Conservation (phyloP, 768 basidiomycete genomes). For the Psilocybe cyanescens region DNA sequence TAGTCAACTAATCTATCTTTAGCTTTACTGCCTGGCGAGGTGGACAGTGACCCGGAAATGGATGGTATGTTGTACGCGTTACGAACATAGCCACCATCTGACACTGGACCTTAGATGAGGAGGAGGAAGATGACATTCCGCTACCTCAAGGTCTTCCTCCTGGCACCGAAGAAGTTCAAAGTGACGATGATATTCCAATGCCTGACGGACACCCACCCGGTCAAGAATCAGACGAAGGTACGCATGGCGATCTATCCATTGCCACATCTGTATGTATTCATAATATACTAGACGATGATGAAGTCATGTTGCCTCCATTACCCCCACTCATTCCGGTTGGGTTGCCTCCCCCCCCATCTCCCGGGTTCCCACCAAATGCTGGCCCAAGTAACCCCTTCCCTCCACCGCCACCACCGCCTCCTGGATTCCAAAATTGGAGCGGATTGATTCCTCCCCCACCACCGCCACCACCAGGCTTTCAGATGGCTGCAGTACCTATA, state of each 20-base stretch:
- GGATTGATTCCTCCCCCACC: slow-evolving; percentile 30
- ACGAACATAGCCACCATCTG: neutral
- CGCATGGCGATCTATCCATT: neutral
- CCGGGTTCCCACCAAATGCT: neutral
- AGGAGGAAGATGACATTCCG: slow-evolving; percentile 48
- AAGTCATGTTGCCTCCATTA: slow-evolving; percentile 13
- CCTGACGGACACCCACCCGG: slow-evolving; percentile 79
- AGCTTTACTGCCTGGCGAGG: slow-evolving; percentile 69
- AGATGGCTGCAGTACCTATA: neutral
- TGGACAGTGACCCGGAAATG: slow-evolving; percentile 64
- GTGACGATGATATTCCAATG: slow-evolving; percentile 89
- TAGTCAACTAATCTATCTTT: slow-evolving; percentile 4
- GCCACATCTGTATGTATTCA: neutral
- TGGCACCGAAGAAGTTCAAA: slow-evolving; percentile 49
- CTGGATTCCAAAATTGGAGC: slow-evolving; percentile 16
- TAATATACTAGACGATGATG: slow-evolving; percentile 6
- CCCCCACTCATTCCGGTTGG: slow-evolving; percentile 28
- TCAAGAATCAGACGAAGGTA: slow-evolving; percentile 10
- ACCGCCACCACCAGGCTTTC: slow-evolving; percentile 25
- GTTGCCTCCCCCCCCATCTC: slow-evolving; percentile 21
- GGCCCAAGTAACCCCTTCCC: slow-evolving; percentile 18
- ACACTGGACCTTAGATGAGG: slow-evolving; percentile 2
- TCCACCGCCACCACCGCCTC: slow-evolving; percentile 29
- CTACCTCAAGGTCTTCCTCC: slow-evolving; percentile 73
- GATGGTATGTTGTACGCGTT: slow-evolving; percentile 32